These are phyloP conservation scores for Penicillium sp. DNA, from an alignment of 2,329 filamentous ascomycete genomes.

Conservation along the genomic window DNA sequence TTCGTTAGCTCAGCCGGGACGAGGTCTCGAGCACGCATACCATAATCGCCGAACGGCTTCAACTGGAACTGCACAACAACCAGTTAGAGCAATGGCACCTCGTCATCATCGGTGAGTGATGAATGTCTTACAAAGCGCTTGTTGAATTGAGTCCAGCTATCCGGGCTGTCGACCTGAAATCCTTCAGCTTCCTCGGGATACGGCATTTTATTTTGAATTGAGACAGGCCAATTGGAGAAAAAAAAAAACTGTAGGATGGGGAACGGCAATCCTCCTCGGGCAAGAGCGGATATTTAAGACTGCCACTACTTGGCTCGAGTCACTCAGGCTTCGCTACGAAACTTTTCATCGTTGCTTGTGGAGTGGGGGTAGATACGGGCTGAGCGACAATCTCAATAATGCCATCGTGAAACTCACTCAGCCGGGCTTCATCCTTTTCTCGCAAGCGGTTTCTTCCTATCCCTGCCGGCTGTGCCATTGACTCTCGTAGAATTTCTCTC, in stretches of 20 bases:
- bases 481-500: background rate
- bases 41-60: conserved; percentile 81
- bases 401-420: background rate
- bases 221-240: background rate
- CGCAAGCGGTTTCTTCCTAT: background rate
- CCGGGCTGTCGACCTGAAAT: conserved; percentile 64
- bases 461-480: background rate
- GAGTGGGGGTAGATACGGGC: conserved; percentile 3
- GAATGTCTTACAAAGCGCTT: conserved; percentile 56
- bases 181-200: conserved; percentile 53
- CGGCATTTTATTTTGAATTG: conserved; percentile 40
- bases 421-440: background rate
- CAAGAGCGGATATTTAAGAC: conserved; percentile 1
- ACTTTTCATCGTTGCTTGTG: background rate
- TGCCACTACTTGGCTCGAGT: background rate
- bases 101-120: background rate
- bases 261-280: background rate
- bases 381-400: background rate
- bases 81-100: background rate
- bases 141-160: conserved; percentile 66
- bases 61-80: conserved; percentile 66
- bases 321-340: background rate
- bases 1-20: conserved; percentile 4
- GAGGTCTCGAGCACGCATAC: conserved; percentile 26
- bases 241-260: background rate